Evolutionary conservation across 2,329 filamentous ascomycete species (phyloP), one percentile per base, ranked within the genome.

Genomic region (Aspergillus felis): DNA sequence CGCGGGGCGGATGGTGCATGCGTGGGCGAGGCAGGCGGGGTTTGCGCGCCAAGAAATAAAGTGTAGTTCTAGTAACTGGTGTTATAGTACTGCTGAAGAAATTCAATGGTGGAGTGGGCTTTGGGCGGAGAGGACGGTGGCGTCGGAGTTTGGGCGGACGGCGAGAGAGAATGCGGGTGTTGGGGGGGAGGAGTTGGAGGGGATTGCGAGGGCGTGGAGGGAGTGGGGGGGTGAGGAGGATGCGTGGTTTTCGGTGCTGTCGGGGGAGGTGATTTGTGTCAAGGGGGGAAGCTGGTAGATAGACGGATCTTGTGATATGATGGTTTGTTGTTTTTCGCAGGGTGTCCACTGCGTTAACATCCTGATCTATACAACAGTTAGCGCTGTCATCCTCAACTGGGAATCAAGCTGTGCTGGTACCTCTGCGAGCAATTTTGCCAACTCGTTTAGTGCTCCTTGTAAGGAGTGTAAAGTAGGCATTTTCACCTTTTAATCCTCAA

Each of bases 221-320:
- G 59, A 65, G 27, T 75, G 67, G 67, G 67, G 61, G 10, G 50
- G 62, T 38, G 55, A 71, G 53, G 66, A 71, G 44, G 66, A 72
- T 61, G 71, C 64, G 25, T 73, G 69, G 68, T 68, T 70, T 53
- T 64, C 62, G 4, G 52, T 71, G 48, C 56, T 68, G 4, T 68
- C 68, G 64, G 67, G 68, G 3, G 70, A 74, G 63, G 66, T 74
- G 29, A 25, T 74, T 9, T 74, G 71, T 50, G 55, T 59, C 29
- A 70, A 67, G 55, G 70, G 28, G 9, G 28, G 28, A 10, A 29
- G 28, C 24, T 25, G 25, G 25, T 25, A 3, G 24, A 25, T 5
- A 5, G 25, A 25, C 25, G 3, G 24, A 25, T 3, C 24, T 25
- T 25, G 24, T 25, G 24, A 25, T 25, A 4, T n/a, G n/a, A 25